Conservation (phyloP, 306 rosid species). For the Carpinus fangiana region DNA sequence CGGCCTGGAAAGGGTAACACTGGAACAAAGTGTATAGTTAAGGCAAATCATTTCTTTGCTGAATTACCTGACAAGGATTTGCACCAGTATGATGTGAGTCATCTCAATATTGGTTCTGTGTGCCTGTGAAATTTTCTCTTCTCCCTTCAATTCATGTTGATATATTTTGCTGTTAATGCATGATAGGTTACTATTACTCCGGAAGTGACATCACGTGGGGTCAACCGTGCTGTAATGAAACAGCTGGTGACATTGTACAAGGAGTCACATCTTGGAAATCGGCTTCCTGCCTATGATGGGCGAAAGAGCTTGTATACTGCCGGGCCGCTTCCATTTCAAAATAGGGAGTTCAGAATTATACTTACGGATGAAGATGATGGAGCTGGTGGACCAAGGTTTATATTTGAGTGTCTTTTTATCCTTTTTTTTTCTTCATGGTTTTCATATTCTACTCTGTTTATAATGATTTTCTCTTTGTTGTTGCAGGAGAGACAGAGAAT, state of each 20-base stretch:
- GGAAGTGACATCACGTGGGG: slow-evolving; percentile 80
- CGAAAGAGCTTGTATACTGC: slow-evolving; percentile 95
- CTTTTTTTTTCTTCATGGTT: not conserved
- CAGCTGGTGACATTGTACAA: slow-evolving; percentile 65
- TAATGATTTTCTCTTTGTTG: slow-evolving; percentile 1
- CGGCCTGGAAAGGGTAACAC: slow-evolving; percentile 87
- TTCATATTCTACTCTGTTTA: not conserved
- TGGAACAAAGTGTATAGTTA: slow-evolving; percentile 68
- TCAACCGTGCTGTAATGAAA: slow-evolving; percentile 88
- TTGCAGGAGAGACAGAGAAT: slow-evolving; percentile 77
- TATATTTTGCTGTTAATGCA: slow-evolving; percentile 7
- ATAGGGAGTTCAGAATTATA: slow-evolving; percentile 71
- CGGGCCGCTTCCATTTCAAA: slow-evolving; percentile 79
- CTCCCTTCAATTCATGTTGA: not conserved
- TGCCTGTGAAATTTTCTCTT: not conserved
- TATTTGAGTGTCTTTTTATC: not conserved
- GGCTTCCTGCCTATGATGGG: slow-evolving; percentile 97
- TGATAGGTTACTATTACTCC: slow-evolving; percentile 85
- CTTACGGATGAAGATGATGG: slow-evolving; percentile 91
- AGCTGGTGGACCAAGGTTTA: slow-evolving; percentile 71
- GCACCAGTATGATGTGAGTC: slow-evolving; percentile 94
- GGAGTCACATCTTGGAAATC: slow-evolving; percentile 76
- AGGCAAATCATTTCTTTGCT: slow-evolving; percentile 93
- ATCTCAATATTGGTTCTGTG: not conserved
- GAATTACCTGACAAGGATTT: slow-evolving; percentile 88